Evolutionary conservation across 441 rosid genomes (phyloP), one percentile per base, ranked within the genome.

Genomic region (Metrosideros polymorpha): DNA sequence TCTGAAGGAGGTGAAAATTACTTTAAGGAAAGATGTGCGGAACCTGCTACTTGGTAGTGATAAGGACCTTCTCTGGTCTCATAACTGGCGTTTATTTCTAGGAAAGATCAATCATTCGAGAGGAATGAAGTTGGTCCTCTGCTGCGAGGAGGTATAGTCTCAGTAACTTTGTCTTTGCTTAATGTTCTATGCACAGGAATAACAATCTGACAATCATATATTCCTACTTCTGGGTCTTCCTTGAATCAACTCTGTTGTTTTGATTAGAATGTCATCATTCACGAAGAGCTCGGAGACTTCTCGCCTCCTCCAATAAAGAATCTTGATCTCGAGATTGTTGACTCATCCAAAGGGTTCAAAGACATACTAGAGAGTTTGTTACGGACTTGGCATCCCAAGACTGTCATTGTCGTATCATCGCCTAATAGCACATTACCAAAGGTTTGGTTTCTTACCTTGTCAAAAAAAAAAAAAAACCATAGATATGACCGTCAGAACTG

Each of bases 1-100:
- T 85, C 63, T 92, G 86, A 85, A 71, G 57, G 91, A 90, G 87
- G 92, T 91, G 43, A 92, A 90, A 84, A 66, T 90, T 71, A 85
- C 84, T 84, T 87, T 82, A 87, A 19, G 43, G 55, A 22, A 30
- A 42, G 22, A n/a, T 0, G 25, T 0, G 5, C 17, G 54, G 61
- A 42, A 77, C 75, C 49, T 3, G 12, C 29, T 3, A 39, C 45
- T 71, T 71, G 79, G 27, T 42, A 59, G 1, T 39, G 55, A 52
- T 75, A 30, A 47, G 30, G 57, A 49, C 43, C 27, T n/a, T n/a
- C 43, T 57, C 30, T 86, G 87, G 88, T 88, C 51, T 87, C 29
- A 86, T 84, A 57, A 83, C 47, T 85, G 89, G 88, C 82, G 43
- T 30, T 54, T 54, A 29, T 92, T 88, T 86, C 85, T 90, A 24